Evolutionary conservation across 2,329 filamentous ascomycete species (phyloP).

Genomic region (Coniochaeta hoffmannii): DNA sequence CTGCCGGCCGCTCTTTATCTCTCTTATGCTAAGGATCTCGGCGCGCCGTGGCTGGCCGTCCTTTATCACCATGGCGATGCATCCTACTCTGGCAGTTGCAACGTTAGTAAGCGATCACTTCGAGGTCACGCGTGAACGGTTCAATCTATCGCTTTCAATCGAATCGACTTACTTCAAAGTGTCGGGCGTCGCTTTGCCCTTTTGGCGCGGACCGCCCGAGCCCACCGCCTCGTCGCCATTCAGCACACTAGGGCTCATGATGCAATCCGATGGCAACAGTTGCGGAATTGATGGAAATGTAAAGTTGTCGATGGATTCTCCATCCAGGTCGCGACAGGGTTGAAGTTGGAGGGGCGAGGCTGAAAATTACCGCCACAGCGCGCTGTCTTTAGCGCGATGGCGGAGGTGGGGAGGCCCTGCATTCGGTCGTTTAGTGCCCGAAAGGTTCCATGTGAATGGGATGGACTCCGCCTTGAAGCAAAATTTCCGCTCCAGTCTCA

Average conservation of each 20-base stretch:
- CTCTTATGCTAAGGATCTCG: conserved; percentile 91
- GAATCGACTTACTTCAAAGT: conserved; percentile 60
- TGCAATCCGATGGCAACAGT: conserved; percentile 21
- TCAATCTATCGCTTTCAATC: neutral
- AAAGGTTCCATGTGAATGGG: neutral
- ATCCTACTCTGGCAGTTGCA: conserved; percentile 36
- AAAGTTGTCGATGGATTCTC: neutral
- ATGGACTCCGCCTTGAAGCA: neutral
- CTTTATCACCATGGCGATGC: conserved; percentile 54
- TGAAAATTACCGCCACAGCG: conserved; percentile 1
- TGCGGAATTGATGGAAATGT: conserved; percentile 10
- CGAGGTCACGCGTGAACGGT: neutral
- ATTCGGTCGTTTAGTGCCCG: neutral
- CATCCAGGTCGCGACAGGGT: conserved; percentile 2
- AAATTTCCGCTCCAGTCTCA: neutral
- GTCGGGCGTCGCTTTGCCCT: conserved; percentile 75
- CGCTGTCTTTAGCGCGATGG: neutral
- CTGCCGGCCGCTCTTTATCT: conserved; percentile 77
- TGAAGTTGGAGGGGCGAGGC: conserved; percentile 1
- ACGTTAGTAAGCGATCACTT: neutral
- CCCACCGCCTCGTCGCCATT: conserved; percentile 48
- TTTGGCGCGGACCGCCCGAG: conserved; percentile 54
- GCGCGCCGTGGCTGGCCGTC: conserved; percentile 85
- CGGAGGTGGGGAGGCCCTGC: neutral
- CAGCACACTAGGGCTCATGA: conserved; percentile 46